These are phyloP conservation scores for Micractinium conductrix DNA, from an alignment of 139 green algal species.

Conservation along the genomic window DNA sequence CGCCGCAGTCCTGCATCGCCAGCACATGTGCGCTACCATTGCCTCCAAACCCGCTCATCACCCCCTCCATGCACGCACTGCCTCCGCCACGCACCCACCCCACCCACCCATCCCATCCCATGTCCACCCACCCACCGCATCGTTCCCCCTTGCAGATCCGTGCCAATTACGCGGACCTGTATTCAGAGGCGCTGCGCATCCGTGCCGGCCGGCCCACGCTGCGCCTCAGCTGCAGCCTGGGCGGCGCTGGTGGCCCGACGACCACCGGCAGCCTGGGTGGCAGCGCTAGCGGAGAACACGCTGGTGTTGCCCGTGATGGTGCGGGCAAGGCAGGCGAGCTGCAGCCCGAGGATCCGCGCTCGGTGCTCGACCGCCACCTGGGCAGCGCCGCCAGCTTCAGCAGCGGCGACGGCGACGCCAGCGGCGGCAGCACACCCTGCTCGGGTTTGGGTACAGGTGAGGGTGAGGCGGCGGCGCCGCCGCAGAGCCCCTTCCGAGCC, in stretches of 20 bases:
- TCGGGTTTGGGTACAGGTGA: no score
- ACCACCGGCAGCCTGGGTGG: not conserved
- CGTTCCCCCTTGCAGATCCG: not conserved
- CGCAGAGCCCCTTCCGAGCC: not conserved
- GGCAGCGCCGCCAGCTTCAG: not conserved
- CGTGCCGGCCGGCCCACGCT: constrained; percentile 15
- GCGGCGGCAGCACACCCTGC: not conserved
- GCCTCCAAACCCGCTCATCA: not conserved
- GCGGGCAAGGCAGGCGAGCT: not conserved
- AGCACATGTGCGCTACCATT: no score
- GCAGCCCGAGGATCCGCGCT: not conserved
- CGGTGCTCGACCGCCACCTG: not conserved
- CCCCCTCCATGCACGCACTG: not conserved
- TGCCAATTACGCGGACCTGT: not conserved
- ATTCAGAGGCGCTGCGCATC: constrained; percentile 18
- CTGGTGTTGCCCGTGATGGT: not conserved
- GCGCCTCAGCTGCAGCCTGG: not conserved
- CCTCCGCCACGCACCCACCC: not conserved
- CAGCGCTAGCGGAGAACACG: not conserved
- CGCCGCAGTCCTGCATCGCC: no score
- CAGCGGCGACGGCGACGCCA: not conserved
- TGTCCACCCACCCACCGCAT: not conserved
- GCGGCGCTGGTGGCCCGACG: not conserved
- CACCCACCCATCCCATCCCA: not conserved
- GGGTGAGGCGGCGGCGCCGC: no score